A percentile compares a stretch with the other conserved stretches of the same genome.
Evolutionary conservation across 2,329 filamentous ascomycete species (phyloP).

Genomic region (Clarireedia monteithiana): DNA sequence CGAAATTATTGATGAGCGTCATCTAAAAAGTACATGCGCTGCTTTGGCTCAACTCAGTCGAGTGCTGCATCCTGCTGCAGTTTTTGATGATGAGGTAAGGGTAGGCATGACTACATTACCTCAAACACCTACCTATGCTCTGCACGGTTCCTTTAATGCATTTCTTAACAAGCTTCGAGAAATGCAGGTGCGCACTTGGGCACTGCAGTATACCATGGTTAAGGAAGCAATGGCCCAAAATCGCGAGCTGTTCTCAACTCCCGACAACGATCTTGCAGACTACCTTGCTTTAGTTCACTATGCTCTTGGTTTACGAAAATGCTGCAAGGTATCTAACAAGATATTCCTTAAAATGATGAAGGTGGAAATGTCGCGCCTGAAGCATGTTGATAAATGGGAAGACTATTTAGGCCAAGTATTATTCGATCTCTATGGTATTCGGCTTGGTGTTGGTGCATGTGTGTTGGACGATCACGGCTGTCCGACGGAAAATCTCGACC

Average conservation of each 20-base stretch:
- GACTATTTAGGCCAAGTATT: constrained; percentile 80
- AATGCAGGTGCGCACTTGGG: constrained; percentile 83
- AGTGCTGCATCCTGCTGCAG: constrained; percentile 69
- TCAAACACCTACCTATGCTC: constrained; percentile 40
- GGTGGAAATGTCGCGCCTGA: constrained; percentile 70
- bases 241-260: constrained; percentile 52
- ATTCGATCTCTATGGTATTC: constrained; percentile 75
- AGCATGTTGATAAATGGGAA: constrained; percentile 73
- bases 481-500: constrained; percentile 67
- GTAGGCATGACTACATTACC: constrained; percentile 63
- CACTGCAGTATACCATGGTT: constrained; percentile 73
- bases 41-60: constrained; percentile 65
- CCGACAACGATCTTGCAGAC: constrained; percentile 67
- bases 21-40: constrained; percentile 64
- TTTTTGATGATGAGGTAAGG: constrained; percentile 80
- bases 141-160: constrained; percentile 38
- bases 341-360: constrained; percentile 86
- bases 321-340: constrained; percentile 79
- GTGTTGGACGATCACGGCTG: constrained; percentile 75
- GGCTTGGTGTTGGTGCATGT: constrained; percentile 59
- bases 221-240: constrained; percentile 68
- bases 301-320: constrained; percentile 73
- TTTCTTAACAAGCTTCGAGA: constrained; percentile 70
- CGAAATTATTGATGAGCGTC: constrained; percentile 75
- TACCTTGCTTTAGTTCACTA: constrained; percentile 78